Base-by-base conservation (phyloP, 768 basidiomycete genomes). In the Hortiboletus flavorubellus region DNA sequence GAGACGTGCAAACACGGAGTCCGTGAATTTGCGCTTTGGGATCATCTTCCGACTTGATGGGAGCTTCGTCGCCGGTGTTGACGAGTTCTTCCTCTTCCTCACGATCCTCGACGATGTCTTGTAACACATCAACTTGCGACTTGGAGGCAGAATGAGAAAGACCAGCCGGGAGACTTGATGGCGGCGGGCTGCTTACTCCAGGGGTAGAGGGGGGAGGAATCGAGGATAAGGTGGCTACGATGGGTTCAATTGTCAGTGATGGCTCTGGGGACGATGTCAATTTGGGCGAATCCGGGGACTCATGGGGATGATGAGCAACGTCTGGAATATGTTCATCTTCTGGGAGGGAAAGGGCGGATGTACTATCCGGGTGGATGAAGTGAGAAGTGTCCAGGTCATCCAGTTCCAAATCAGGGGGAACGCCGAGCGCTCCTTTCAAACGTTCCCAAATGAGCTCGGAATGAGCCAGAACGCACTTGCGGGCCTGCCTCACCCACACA, bases 391-490 rank as follows among this genome's bases (percentile, higher is more conserved):
- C 58, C 26, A 23, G 18, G n/a, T 78, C 79, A 43, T 88, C 85
- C 33, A 84, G 71, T 60, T 91, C 87, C 21, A 95, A 76, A 63
- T 95, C 92, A 0, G 86, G 87, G 10, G 93, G 93, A 5, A 93
- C 86, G 5, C 93, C 93, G 2, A 97, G 75, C 0, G 90, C 92
- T 31, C 84, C 87, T 64, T 93, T 94, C 64, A 95, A 75, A 53
- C 92, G 82, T 69, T 95, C 92, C 93, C 93, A 97, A 52, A 95
- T 86, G 39, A 93, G 82, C 64, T 95, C 93, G 14, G 85, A 88
- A 59, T 86, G 86, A 26, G 81, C 72, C 21, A 89, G 76, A 62
- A 96, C 81, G 62, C 91, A 93, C 51, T 78, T 79, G n/a, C 91
- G 84, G 0, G 85, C 81, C 10, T 81, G 80, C 63, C 79, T 76